Conservation (phyloP, 805 yeast genomes). For the Ogataea paradorogensis region DNA sequence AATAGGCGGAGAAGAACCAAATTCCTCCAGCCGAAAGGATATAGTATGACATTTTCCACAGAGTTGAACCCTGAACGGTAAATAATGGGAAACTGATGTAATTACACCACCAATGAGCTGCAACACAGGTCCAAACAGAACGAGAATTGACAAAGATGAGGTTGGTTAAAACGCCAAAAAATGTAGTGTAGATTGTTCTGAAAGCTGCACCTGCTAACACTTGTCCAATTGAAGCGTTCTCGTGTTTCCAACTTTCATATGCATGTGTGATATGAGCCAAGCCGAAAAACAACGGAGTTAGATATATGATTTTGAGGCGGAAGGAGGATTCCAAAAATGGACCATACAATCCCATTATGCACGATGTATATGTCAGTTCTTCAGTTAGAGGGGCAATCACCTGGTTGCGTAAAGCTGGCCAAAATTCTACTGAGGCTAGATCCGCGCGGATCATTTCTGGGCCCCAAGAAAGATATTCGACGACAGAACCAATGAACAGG, state of each 20-base stretch:
- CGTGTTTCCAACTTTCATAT: slow-evolving; percentile 39
- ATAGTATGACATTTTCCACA: slow-evolving; percentile 37
- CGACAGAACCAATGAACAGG: slow-evolving; percentile 49
- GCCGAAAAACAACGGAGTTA: slow-evolving; percentile 68
- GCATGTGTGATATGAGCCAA: slow-evolving; percentile 80
- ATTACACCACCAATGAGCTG: slow-evolving; percentile 68
- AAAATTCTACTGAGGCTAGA: background rate
- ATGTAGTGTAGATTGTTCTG: slow-evolving; percentile 62
- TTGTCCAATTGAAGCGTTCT: slow-evolving; percentile 27
- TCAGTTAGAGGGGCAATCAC: slow-evolving; percentile 76
- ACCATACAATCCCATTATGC: slow-evolving; percentile 33
- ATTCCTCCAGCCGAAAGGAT: slow-evolving; percentile 42
- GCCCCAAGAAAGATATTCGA: slow-evolving; percentile 33
- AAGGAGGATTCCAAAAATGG: slow-evolving; percentile 23
- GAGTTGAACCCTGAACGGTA: slow-evolving; percentile 11
- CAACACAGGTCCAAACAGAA: slow-evolving; percentile 53
- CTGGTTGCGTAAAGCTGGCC: slow-evolving; percentile 52
- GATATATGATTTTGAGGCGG: slow-evolving; percentile 24
- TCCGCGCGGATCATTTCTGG: slow-evolving; percentile 4
- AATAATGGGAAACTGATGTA: slow-evolving; percentile 60
- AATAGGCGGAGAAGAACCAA: slow-evolving; percentile 33
- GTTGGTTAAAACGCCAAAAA: slow-evolving; percentile 70
- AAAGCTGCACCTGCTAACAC: slow-evolving; percentile 38
- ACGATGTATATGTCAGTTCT: slow-evolving; percentile 65
- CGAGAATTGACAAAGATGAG: slow-evolving; percentile 50